Evolutionary conservation across 1,284 basidiomycete genomes (phyloP).

Genomic region (Malassezia sympodialis): DNA sequence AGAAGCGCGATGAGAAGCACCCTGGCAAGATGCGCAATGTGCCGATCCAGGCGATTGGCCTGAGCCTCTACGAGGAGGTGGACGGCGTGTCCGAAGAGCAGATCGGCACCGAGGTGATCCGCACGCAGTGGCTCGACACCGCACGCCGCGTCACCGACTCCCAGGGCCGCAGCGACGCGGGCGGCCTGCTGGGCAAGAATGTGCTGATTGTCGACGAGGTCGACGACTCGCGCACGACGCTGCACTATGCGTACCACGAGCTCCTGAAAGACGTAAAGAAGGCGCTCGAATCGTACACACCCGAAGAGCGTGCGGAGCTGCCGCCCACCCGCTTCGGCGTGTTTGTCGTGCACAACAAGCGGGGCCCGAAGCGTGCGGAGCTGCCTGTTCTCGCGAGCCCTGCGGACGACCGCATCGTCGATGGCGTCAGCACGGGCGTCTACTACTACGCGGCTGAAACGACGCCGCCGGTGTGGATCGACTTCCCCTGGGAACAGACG

Average conservation of each 20-base stretch:
- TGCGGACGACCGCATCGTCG: slow-evolving; percentile 29
- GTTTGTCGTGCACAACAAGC: slow-evolving; percentile 48
- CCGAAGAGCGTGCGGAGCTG: slow-evolving; percentile 30
- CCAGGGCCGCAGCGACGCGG: slow-evolving; percentile 27
- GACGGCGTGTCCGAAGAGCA: slow-evolving; percentile 32
- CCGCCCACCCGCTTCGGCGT: slow-evolving; percentile 45
- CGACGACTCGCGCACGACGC: slow-evolving; percentile 44
- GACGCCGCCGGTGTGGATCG: slow-evolving; percentile 44
- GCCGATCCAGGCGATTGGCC: slow-evolving; percentile 46
- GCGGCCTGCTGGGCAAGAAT: slow-evolving; percentile 46
- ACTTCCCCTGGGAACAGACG: slow-evolving; percentile 45
- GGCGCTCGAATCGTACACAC: slow-evolving; percentile 28
- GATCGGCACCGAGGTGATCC: slow-evolving; percentile 44
- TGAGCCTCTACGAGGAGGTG: slow-evolving; percentile 46
- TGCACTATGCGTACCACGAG: slow-evolving; percentile 47
- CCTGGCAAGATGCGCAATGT: slow-evolving; percentile 41
- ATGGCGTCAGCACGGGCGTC: slow-evolving; percentile 37
- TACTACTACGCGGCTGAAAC: slow-evolving; percentile 45
- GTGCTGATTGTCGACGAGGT: slow-evolving; percentile 48
- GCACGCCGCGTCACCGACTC: slow-evolving; percentile 23
- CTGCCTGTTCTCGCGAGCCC: slow-evolving; percentile 32
- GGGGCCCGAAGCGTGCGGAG: slow-evolving; percentile 35
- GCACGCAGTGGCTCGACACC: slow-evolving; percentile 47
- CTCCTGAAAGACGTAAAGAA: slow-evolving; percentile 42
- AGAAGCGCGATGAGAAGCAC: slow-evolving; percentile 32